Percentiles rank a stretch among this genome's conserved stretches.
phyloP scores from a whole-genome alignment of 129 eudicot genomes.

The Pseudognaphalium luteoalbum region DNA sequence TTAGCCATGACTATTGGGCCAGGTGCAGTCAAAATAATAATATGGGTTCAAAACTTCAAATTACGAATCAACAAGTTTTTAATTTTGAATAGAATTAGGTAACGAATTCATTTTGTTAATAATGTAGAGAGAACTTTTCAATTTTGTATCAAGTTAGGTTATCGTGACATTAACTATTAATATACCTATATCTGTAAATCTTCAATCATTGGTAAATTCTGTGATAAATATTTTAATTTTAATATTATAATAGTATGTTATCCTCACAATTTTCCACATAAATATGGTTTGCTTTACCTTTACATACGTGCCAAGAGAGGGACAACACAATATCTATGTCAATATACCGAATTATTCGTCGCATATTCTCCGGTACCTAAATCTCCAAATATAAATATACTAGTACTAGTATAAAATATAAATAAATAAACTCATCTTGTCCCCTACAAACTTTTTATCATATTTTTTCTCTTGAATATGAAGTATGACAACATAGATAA shows the following conservation, averaged over 20 bases:
- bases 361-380: constrained; percentile 29
- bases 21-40: constrained; percentile 2
- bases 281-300: constrained; percentile 34
- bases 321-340: constrained; percentile 19
- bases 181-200: not conserved
- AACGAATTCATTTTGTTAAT: too few relatives aligned
- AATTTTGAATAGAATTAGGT: too few relatives aligned
- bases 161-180: too few relatives aligned
- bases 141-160: too few relatives aligned
- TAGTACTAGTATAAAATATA: not conserved
- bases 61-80: too few relatives aligned
- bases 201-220: not conserved
- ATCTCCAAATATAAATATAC: not conserved
- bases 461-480: not conserved
- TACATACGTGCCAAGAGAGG: constrained; percentile 35
- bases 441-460: constrained; percentile 15
- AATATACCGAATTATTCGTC: constrained; percentile 14
- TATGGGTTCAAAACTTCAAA: too few relatives aligned
- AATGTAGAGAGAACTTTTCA: too few relatives aligned
- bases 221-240: not conserved
- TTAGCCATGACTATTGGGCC: constrained; percentile 26
- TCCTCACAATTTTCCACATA: constrained; percentile 32
- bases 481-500: not conserved
- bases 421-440: constrained; percentile 1
- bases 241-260: not conserved